A percentile compares a stretch with the other conserved stretches of the same genome.
Evolutionary conservation across 805 yeast genomes (phyloP).

Genomic region (Myxozyma mucilagina): DNA sequence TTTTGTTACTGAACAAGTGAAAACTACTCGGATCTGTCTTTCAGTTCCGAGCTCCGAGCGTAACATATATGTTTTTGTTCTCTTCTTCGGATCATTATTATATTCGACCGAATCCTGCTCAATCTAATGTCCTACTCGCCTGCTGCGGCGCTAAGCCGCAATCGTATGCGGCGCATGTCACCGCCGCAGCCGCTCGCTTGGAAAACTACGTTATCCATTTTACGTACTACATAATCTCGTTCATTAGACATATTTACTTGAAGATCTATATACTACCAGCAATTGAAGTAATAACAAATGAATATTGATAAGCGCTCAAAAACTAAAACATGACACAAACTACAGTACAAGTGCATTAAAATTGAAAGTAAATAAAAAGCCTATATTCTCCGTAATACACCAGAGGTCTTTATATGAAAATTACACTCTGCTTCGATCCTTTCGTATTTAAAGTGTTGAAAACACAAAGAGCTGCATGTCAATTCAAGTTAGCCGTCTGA

Average conservation of each 20-base stretch:
- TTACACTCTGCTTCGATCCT: not conserved
- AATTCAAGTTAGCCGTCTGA: too few species aligned
- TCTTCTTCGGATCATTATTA: not conserved
- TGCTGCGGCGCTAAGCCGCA: not conserved
- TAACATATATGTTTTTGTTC: too few species aligned
- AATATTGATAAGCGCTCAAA: not conserved
- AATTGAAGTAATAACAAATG: not conserved
- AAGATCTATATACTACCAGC: not conserved
- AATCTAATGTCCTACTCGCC: not conserved
- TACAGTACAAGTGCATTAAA: constrained; percentile 7
- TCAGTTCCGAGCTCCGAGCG: too few species aligned
- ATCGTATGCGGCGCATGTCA: not conserved
- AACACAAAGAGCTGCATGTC: constrained; percentile 41
- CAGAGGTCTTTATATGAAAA: constrained; percentile 1
- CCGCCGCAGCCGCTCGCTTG: not conserved
- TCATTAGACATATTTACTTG: too few species aligned
- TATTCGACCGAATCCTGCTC: not conserved
- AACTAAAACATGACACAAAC: not conserved
- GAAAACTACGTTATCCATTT: not conserved
- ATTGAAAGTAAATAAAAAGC: not conserved
- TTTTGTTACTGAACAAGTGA: too few species aligned
- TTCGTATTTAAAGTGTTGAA: constrained; percentile 35
- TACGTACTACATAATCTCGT: not conserved
- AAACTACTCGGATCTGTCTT: too few species aligned
- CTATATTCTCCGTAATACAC: constrained; percentile 1